Base-by-base conservation (phyloP, 23 red algal species). In the Gracilariopsis chorda region DNA sequence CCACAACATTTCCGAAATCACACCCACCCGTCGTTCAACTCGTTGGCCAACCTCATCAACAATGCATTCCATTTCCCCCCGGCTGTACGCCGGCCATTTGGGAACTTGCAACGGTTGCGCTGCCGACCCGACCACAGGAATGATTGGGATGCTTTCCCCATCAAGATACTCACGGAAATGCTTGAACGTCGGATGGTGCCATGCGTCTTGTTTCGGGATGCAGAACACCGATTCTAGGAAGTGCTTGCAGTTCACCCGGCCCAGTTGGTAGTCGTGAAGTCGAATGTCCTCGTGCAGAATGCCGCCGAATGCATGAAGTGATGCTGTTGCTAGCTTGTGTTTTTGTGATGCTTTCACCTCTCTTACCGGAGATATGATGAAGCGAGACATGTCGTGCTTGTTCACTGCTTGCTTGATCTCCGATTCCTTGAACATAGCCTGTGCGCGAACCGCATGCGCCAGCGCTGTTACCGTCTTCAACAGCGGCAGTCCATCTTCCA, bases 251-350 rank as follows among this genome's bases (percentile, higher is more conserved):
- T 84, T 84, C 2, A 21, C 13, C 46, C 80, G 80, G 27, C 80
- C 80, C 11, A 84, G 80, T 47, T 84, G 80, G 41, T 67, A 84
- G 42, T 84, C 80, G 39, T 84, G 80, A 34, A 65, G 21, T 12
- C 80, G 53, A 42, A 65, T n/a, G 20, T 56, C 33, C 39, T 84
- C 58, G 14, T 61, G 56, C 24, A 84, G 46, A 24, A 84, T 68
- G 5, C 80, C 80, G 14, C 80, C 80, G 29, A 84, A 84, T 19
- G 56, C 51, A n/a, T 33, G 36, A 19, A 84, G 46, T 1, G 59
- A 67, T 30, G 20, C 80, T 0, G 80, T 84, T 20, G 34, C 80
- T 32, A 84, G 36, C 7, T 24, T 28, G 24, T 43, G 24, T 7
- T 32, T 24, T 23, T 48, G 8, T 29, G 24, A 28, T 47, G 23